Evolutionary conservation across 306 rosid species (phyloP), one percentile per base, ranked within the genome.

Genomic region (Dalbergia cochinchinensis): DNA sequence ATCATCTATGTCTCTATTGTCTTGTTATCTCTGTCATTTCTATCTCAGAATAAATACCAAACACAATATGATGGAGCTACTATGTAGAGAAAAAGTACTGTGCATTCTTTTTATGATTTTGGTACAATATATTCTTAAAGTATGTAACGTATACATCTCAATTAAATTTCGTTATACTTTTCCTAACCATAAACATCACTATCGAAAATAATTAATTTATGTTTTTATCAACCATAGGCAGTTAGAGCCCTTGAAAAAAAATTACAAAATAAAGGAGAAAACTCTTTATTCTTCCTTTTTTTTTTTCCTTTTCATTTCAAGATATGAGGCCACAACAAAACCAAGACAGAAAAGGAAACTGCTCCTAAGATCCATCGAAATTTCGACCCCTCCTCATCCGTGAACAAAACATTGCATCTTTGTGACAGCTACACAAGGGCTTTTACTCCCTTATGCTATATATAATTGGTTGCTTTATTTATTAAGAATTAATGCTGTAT

Each of bases 331-430:
- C 63, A 71, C 65, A 63, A 44, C 75, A 34, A 74, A 79, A 79
- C 48, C 69, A 84, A 80, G 75, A 54, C 20, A 69, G 82, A 80
- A 80, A 75, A 80, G 71, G 82, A 84, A 84, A 19, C 16, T 44
- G 19, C 87, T 69, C 78, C 84, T 44, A 67, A 74, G 53, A 83
- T 68, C 41, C 22, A 50, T 66, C 73, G 34, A 78, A 64, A 73
- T 0, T 11, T 65, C 15, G 37, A 78, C 45, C 15, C 37, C 51
- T 53, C 12, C 20, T 59, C 14, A 74, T 60, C 75, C 73, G 59
- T 78, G 73, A 73, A 83, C 44, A 31, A 3, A 74, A 54, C 71
- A 65, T 69, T 20, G 14, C 68, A 79, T 79, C 74, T 67, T 78
- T 68, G 16, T 69, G 65, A 81, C 71, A 74, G 61, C 65, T 39